phyloP scores from a whole-genome alignment of 78 protist species.

The Thecamonas trahens region DNA sequence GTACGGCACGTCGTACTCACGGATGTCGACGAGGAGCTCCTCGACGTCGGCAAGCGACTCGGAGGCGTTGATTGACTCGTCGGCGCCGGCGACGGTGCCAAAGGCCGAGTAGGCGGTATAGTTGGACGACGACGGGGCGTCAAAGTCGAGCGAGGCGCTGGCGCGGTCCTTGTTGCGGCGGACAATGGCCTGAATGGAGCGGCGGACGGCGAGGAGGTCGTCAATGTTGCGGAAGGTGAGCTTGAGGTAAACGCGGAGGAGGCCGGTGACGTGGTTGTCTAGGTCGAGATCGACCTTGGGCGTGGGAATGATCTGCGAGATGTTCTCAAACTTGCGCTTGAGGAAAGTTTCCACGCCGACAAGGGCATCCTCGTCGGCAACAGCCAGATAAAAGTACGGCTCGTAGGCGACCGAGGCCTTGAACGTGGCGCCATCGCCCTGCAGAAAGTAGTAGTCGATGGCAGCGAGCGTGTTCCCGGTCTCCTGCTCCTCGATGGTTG shows the following conservation, averaged over 20 bases:
- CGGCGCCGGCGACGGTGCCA: background rate
- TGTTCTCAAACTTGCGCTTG: conserved; percentile 23
- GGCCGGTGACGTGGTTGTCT: conserved; percentile 88
- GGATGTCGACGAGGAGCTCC: conserved; percentile 52
- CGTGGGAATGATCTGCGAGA: conserved; percentile 21
- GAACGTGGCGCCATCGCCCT: conserved; percentile 59
- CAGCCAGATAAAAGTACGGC: conserved; percentile 69
- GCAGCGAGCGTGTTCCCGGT: background rate
- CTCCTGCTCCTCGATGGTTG: background rate
- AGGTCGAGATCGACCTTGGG: conserved; percentile 82
- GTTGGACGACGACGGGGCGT: background rate
- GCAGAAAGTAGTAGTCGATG: conserved; percentile 28
- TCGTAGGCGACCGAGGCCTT: conserved; percentile 31
- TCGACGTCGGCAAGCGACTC: background rate
- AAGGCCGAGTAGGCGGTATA: background rate
- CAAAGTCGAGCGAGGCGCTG: background rate
- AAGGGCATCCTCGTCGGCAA: conserved; percentile 14
- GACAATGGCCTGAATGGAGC: conserved; percentile 19
- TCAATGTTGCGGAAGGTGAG: conserved; percentile 53
- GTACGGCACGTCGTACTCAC: conserved; percentile 98
- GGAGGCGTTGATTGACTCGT: background rate
- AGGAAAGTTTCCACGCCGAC: conserved; percentile 62
- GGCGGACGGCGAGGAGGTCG: conserved; percentile 46
- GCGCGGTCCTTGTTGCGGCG: conserved; percentile 3
- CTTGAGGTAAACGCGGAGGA: conserved; percentile 49